Evolutionary conservation across 139 green algal genomes (phyloP), one percentile per base, ranked within the genome.

Genomic region (Asterochloris erici): DNA sequence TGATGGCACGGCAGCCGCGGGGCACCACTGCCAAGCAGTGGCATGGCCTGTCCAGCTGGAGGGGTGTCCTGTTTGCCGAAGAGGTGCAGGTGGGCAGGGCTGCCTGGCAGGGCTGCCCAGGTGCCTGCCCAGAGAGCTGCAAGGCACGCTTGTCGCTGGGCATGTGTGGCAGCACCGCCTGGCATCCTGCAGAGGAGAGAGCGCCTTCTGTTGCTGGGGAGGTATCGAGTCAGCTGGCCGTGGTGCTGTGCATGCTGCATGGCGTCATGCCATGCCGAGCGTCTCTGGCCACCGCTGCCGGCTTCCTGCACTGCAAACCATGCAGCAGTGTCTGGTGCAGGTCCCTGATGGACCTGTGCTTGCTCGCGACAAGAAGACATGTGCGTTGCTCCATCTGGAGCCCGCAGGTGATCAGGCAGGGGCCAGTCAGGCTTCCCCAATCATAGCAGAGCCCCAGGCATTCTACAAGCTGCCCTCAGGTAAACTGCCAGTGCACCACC

Each of bases 21-120:
- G 84, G 84, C 66, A 90, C 83, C 79, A 74, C 12, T 9, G 86
- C 87, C 60, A 78, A 47, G 11, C 81, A 82, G 54, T 79, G 73
- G 29, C 85, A 90, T 68, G 78, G 78, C 47, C 78, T 90, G 27
- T 0, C 54, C 47, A 83, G 74, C 26, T 64, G 86, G 12, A 85
- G 78, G 73, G 17, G 60, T 23, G 71, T 89, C 10, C 84, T 83
- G 54, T 90, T 90, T 84, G 86, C 86, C 14, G 87, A 88, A 74
- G 73, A 84, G 79, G 79, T 88, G 66, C 68, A 85, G 38, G 60
- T 85, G 68, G 14, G n/a, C 24, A 68, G n/a, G 81, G 68, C 12
- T 90, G 90, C 38, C 38, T 54, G 38, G 38, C 38, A 54, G 38
- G 6, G 38, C 38, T 54, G n/a, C n/a, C 38, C 38, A 54, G 38